phyloP scores from a whole-genome alignment of 2,329 filamentous ascomycete genomes.

The Neofusicoccum umdonicola region DNA sequence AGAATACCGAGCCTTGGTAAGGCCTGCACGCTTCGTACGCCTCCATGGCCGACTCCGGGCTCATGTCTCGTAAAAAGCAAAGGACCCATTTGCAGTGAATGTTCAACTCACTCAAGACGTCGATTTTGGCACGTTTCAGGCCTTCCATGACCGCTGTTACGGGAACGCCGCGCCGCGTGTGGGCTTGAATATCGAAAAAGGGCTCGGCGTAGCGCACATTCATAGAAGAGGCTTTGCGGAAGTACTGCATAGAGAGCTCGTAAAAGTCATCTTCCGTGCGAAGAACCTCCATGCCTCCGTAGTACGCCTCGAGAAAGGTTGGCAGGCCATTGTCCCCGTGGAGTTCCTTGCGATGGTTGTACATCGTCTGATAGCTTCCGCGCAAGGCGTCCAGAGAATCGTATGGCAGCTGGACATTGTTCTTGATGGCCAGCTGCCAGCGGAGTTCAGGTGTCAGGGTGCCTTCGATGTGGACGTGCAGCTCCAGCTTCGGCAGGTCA shows the following conservation, averaged over 20 bases:
- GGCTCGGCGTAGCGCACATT: slow-evolving; percentile 43
- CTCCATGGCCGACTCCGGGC: slow-evolving; percentile 38
- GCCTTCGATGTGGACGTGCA: slow-evolving; percentile 50
- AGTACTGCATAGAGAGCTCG: slow-evolving; percentile 42
- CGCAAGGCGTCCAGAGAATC: background rate
- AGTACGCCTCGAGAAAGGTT: slow-evolving; percentile 29
- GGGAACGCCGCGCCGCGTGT: slow-evolving; percentile 38
- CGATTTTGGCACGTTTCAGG: slow-evolving; percentile 26
- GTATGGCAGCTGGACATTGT: slow-evolving; percentile 23
- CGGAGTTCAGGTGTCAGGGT: slow-evolving; percentile 42
- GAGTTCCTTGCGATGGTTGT: slow-evolving; percentile 22
- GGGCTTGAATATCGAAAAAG: slow-evolving; percentile 46
- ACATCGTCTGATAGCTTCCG: slow-evolving; percentile 20
- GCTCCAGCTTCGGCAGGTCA: slow-evolving; percentile 45
- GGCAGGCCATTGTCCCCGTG: slow-evolving; percentile 25
- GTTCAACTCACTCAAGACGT: slow-evolving; percentile 18
- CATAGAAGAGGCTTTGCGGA: slow-evolving; percentile 32
- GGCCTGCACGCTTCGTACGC: slow-evolving; percentile 41
- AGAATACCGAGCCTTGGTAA: slow-evolving; percentile 44
- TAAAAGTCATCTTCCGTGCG: slow-evolving; percentile 39
- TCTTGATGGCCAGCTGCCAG: slow-evolving; percentile 44
- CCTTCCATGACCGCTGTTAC: slow-evolving; percentile 36
- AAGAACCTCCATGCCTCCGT: slow-evolving; percentile 30
- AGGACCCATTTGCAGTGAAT: slow-evolving; percentile 37
- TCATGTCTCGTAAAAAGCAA: slow-evolving; percentile 45